Conservation (phyloP, 768 basidiomycete genomes). For the Candolleomyces eurysporus region DNA sequence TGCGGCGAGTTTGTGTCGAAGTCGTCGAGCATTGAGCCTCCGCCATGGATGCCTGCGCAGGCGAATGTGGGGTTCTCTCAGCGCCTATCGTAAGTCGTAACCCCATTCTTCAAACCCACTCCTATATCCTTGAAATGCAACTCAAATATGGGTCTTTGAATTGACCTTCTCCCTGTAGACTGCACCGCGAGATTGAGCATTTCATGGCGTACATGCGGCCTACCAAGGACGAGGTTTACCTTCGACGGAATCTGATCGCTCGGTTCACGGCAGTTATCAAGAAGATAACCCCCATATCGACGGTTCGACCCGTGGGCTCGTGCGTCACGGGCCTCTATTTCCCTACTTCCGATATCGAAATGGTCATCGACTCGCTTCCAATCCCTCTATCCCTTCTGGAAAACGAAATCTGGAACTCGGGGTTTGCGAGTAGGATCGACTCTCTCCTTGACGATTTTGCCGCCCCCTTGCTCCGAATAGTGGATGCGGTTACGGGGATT, state of each 20-base stretch:
- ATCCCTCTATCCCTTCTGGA: not conserved
- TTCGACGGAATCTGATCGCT: constrained; percentile 17
- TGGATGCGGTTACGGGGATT: constrained; percentile 21
- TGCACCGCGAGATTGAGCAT: constrained; percentile 19
- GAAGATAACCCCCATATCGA: constrained; percentile 11
- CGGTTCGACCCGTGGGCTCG: constrained; percentile 20
- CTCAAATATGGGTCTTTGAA: not conserved
- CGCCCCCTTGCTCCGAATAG: constrained; percentile 20
- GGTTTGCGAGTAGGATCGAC: constrained; percentile 19
- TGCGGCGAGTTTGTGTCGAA: constrained; percentile 18
- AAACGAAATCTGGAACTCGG: constrained; percentile 8
- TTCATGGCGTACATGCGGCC: constrained; percentile 23
- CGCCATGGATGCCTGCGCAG: constrained; percentile 15
- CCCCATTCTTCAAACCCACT: not conserved
- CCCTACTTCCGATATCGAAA: constrained; percentile 27
- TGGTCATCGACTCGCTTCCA: constrained; percentile 16
- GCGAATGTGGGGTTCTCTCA: not conserved
- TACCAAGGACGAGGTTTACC: constrained; percentile 13
- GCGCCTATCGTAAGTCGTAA: not conserved
- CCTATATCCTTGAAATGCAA: not conserved
- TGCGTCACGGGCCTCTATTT: constrained; percentile 22
- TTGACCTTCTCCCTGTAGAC: constrained; percentile 3
- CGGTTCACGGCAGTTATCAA: constrained; percentile 19
- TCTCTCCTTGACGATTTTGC: constrained; percentile 16
- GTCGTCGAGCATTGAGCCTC: not conserved